These are phyloP conservation scores for Gliomastix tumulicola DNA, from an alignment of 2,329 filamentous ascomycete genomes.

Conservation along the genomic window DNA sequence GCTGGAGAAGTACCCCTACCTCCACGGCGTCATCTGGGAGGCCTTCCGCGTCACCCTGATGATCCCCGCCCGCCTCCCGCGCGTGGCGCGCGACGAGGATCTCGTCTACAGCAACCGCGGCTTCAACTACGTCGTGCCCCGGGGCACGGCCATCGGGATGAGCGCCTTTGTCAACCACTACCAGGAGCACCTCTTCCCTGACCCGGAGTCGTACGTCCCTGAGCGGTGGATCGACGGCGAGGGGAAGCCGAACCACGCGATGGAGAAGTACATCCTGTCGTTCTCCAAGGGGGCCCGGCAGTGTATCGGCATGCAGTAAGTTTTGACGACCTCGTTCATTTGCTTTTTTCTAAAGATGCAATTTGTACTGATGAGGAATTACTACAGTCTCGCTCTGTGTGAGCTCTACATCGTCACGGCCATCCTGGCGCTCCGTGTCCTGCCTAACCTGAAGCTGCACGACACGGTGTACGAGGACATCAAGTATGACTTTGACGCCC, in stretches of 20 bases:
- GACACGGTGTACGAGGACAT: conserved; percentile 19
- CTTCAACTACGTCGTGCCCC: conserved; percentile 14
- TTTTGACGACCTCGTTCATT: not conserved
- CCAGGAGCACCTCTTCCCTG: conserved; percentile 25
- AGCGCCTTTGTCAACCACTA: conserved; percentile 24
- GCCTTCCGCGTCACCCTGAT: conserved; percentile 24
- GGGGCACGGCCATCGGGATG: conserved; percentile 26
- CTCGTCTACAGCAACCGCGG: conserved; percentile 16
- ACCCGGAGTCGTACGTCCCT: conserved; percentile 24
- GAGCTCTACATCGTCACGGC: conserved; percentile 13
- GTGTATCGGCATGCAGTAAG: conserved; percentile 22
- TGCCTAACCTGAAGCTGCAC: conserved; percentile 15
- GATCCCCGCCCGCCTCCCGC: conserved; percentile 14
- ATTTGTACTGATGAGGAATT: too few species aligned
- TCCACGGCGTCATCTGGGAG: conserved; percentile 28
- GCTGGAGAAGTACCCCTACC: conserved; percentile 27
- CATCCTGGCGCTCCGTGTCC: conserved; percentile 11
- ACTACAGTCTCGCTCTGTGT: conserved; percentile 13
- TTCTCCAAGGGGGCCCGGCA: conserved; percentile 28
- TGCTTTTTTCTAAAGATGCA: conserved; percentile 5
- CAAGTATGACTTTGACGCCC: conserved; percentile 17
- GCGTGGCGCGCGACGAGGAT: conserved; percentile 17
- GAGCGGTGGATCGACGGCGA: conserved; percentile 26
- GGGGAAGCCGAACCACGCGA: conserved; percentile 10
- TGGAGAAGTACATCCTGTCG: conserved; percentile 23